Percentiles rank a stretch among this genome's conserved stretches.
Evolutionary conservation across 2,329 filamentous ascomycete genomes (phyloP).

Genomic region (Aspergillus glaucus): DNA sequence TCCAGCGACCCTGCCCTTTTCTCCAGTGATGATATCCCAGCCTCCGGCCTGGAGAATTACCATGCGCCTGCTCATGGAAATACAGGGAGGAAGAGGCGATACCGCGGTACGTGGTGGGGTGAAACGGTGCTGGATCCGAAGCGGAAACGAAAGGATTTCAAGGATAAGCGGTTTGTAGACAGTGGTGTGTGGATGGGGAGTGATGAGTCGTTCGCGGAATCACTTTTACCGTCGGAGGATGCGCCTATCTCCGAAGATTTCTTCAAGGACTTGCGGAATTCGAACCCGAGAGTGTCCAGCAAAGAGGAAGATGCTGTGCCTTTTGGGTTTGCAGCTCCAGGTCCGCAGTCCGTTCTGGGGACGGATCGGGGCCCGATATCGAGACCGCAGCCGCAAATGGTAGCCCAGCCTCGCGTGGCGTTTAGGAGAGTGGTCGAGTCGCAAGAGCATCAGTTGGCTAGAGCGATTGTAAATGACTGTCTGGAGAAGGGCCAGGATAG

Average conservation of each 20-base stretch:
- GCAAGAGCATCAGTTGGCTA: conserved; percentile 31
- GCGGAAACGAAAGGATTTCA: conserved; percentile 37
- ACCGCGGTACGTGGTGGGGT: conserved; percentile 42
- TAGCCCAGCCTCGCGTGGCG: conserved; percentile 10
- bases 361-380: not conserved
- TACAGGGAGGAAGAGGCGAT: conserved; percentile 32
- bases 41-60: conserved; percentile 41
- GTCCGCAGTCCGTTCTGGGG: not conserved
- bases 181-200: conserved; percentile 46
- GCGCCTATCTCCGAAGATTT: conserved; percentile 33
- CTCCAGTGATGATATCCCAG: conserved; percentile 43
- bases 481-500: conserved; percentile 40
- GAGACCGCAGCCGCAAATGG: conserved; percentile 1
- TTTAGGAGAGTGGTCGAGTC: conserved; percentile 25
- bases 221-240: conserved; percentile 31
- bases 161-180: conserved; percentile 39
- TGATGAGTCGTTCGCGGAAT: conserved; percentile 34
- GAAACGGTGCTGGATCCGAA: conserved; percentile 32
- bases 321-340: not conserved
- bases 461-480: conserved; percentile 33
- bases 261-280: conserved; percentile 19
- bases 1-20: conserved; percentile 43
- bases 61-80: conserved; percentile 16
- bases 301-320: not conserved
- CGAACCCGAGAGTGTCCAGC: conserved; percentile 2